Evolutionary conservation across 2,329 filamentous ascomycete genomes (phyloP), one percentile per base, ranked within the genome.

Genomic region (Pseudocercospora vitis): DNA sequence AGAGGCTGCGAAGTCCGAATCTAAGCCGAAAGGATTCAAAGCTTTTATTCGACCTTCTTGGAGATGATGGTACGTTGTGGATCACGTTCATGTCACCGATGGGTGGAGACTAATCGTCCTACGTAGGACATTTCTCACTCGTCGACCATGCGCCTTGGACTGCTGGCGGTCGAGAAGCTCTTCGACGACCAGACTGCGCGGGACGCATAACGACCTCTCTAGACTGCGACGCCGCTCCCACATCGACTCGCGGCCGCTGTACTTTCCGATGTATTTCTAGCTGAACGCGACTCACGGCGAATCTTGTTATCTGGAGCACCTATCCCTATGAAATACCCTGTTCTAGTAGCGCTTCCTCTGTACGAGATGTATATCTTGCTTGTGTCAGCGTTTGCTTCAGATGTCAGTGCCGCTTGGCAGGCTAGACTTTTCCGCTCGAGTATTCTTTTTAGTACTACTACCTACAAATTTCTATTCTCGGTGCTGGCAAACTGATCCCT

Each of bases 131-230:
- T n/a, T n/a, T n/a, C n/a, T n/a, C n/a, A n/a, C n/a, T n/a, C n/a
- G n/a, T n/a, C n/a, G n/a, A n/a, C 26, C 14, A 28, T n/a, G 7
- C 29, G n/a, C 29, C 42, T 45, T 45, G 42, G n/a, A 45, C 42
- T 45, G 42, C 42, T 18, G 42, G 24, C 42, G 42, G 42, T 45
- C 42, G 29, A 45, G 42, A 19, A 24, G 28, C 24, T 21, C 12
- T n/a, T 28, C 7, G 40, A 19, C 40, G 40, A 45, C 23, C 14
- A 21, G 42, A 45, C 42, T 45, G 42, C 42, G 42, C 42, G 42
- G 42, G 42, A 45, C 26, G 42, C 42, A 45, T 45, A 31, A 45
- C n/a, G 42, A 45, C 42, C 42, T 28, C 42, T 45, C 12, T 29
- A 45, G 42, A 45, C 42, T 24, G 24, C 21, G 37, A 18, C 18